phyloP scores from a whole-genome alignment of 2,329 filamentous ascomycete species.

The Monilinia vaccinii-corymbosi region DNA sequence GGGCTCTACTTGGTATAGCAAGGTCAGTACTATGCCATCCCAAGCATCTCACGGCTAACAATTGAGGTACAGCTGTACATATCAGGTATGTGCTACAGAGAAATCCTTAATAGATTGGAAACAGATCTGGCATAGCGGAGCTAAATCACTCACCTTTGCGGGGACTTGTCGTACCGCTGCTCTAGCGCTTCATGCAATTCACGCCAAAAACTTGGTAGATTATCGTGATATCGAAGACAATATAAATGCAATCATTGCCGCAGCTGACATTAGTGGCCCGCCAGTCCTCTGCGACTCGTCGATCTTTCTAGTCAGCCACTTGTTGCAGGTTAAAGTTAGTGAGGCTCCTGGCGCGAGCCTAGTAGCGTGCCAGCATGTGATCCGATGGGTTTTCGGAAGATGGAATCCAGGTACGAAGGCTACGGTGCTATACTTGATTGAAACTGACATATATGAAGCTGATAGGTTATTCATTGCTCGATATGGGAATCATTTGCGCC shows the following conservation, averaged over 20 bases:
- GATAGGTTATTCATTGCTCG: constrained; percentile 60
- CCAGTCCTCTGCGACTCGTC: constrained; percentile 71
- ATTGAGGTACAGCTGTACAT: constrained; percentile 36
- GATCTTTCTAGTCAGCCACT: constrained; percentile 58
- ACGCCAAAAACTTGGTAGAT: constrained; percentile 56
- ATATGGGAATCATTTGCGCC: constrained; percentile 53
- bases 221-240: constrained; percentile 60
- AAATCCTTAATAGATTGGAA: constrained; percentile 49
- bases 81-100: constrained; percentile 33
- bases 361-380: constrained; percentile 58
- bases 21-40: constrained; percentile 46
- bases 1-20: constrained; percentile 76
- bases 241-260: constrained; percentile 62
- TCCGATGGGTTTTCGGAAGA: constrained; percentile 71
- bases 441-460: constrained; percentile 33
- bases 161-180: constrained; percentile 66
- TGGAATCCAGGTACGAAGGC: constrained; percentile 69
- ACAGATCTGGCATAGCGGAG: constrained; percentile 66
- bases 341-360: constrained; percentile 61
- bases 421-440: not conserved
- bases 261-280: constrained; percentile 75
- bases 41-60: constrained; percentile 5
- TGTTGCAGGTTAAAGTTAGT: constrained; percentile 57
- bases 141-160: constrained; percentile 60
- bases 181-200: constrained; percentile 58